These are phyloP conservation scores for Pythium pyrilobum DNA, from an alignment of 352 stramenopile genomes.

Conservation along the genomic window DNA sequence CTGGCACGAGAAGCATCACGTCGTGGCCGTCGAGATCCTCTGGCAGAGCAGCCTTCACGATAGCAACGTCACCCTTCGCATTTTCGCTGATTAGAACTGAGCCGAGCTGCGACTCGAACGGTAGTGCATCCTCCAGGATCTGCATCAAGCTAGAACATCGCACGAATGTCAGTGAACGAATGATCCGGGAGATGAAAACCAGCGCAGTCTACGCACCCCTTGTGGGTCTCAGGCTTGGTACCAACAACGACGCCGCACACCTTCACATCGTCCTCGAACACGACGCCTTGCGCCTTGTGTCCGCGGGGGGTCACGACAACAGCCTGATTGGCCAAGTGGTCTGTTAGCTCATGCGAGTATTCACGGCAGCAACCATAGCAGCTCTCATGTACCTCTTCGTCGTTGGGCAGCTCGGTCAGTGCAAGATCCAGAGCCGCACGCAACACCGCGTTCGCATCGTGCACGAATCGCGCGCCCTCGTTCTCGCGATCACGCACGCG, in stretches of 20 bases:
- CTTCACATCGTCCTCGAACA: slow-evolving; percentile 77
- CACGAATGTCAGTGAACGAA: background rate
- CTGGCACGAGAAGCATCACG: slow-evolving; percentile 61
- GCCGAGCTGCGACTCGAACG: slow-evolving; percentile 61
- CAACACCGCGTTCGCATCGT: slow-evolving; percentile 69
- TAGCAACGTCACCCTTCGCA: slow-evolving; percentile 19
- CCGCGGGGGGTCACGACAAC: slow-evolving; percentile 71
- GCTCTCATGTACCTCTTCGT: slow-evolving; percentile 50
- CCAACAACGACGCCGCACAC: slow-evolving; percentile 65
- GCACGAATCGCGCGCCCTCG: slow-evolving; percentile 52
- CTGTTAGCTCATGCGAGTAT: background rate
- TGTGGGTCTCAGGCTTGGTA: slow-evolving; percentile 41
- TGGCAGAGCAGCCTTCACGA: slow-evolving; percentile 48
- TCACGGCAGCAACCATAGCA: too few relatives aligned
- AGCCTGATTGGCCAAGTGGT: slow-evolving; percentile 38
- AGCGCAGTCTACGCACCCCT: slow-evolving; percentile 9
- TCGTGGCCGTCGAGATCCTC: slow-evolving; percentile 62
- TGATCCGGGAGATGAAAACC: background rate
- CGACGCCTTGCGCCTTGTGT: slow-evolving; percentile 63
- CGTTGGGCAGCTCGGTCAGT: slow-evolving; percentile 73
- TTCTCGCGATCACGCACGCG: slow-evolving; percentile 75
- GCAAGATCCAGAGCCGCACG: slow-evolving; percentile 64
- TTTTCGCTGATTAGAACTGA: slow-evolving; percentile 50
- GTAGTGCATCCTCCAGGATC: slow-evolving; percentile 49
- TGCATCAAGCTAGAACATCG: background rate